Evolutionary conservation across 1,284 basidiomycete species (phyloP), one percentile per base, ranked within the genome.

Genomic region (Ustilago esculenta): DNA sequence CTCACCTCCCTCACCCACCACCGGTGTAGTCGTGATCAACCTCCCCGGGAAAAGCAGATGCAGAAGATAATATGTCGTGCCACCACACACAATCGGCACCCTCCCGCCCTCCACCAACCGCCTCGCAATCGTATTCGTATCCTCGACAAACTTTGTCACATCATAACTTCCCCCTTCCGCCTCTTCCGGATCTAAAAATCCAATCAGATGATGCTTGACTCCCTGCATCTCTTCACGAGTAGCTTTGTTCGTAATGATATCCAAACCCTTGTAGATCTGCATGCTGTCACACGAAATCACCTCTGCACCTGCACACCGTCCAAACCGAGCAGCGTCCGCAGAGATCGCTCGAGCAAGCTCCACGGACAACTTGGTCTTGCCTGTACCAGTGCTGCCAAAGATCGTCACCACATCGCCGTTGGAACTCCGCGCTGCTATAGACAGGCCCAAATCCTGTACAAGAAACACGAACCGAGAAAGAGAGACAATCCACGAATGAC

Each of bases 21-120:
- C 3, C 4, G 29, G 2, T 1, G 42, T 10, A 17, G 61, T 57
- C n/a, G 76, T 63, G 17, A 81, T 73, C 35, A 83, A 68, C n/a
- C 79, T 68, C 15, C 83, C 79, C 4, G 83, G 83, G 56, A 85
- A 83, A 27, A 85, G 61, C 34, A 95, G 86, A 81, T 99, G 92
- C 80, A 98, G 95, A 18, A 96, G 90, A 88, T 96, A 99, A 82
- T 99, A 99, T 15, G 92, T 89, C 0, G 95, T 98, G 7, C 95
- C 95, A 3, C 95, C 95, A 41, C 95, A 94, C 4, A 96, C 84
- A 51, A 99, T 91, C 0, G 94, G 94, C 7, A 97, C 82, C 51
- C 89, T 84, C 1, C 29, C 29, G 21, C 24, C 21, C 2, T 4
- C 10, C 8, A 3, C 17, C 39, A 69, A 21, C 8, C n/a, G 32